Evolutionary conservation across 2,329 filamentous ascomycete genomes (phyloP), one percentile per base, ranked within the genome.

Genomic region (Pestalotiopsis sp.): DNA sequence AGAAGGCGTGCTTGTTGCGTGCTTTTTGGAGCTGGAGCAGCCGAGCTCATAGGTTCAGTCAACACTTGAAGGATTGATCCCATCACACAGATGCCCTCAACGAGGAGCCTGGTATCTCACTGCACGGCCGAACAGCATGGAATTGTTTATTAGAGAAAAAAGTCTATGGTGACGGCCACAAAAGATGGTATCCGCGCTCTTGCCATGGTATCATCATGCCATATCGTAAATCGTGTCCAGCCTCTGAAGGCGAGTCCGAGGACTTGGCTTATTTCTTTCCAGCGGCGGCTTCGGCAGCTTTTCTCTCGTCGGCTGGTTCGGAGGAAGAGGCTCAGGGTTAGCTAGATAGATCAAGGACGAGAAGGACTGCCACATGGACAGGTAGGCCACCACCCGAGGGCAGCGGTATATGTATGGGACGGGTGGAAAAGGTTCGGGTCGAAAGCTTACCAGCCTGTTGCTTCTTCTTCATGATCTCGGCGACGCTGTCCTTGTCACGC

Each of bases 401-500:
- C 45, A 14, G 17, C 45, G 17, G 5, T 52, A n/a, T n/a, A 45
- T 11, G 41, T 52, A 52, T 5, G 9, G 17, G 59, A 41, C 14
- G 14, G 25, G 3, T 39, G 17, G 13, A 41, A 41, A n/a, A 56
- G 64, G 12, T 36, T 23, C 2, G 39, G 38, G 31, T 49, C 41
- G 52, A 59, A 45, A 27, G 70, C 84, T 75, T 82, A 88, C 87
- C 84, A 60, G 85, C 84, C 74, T 83, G 83, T 80, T 89, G 86
- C 82, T 89, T 88, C 81, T 87, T 77, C 73, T 87, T 83, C 87
- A 90, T 90, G 72, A 84, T 84, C 27, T 85, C 82, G 49, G 87
- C 84, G 49, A 84, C 83, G 2, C 77, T 72, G 76, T 98, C 95
- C 82, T 96, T 97, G 71, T 91, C 87, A 70, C 88, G 90, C 74